These are phyloP conservation scores for Aspergillus sp. DNA, from an alignment of 2,329 filamentous ascomycete species.

Conservation along the genomic window DNA sequence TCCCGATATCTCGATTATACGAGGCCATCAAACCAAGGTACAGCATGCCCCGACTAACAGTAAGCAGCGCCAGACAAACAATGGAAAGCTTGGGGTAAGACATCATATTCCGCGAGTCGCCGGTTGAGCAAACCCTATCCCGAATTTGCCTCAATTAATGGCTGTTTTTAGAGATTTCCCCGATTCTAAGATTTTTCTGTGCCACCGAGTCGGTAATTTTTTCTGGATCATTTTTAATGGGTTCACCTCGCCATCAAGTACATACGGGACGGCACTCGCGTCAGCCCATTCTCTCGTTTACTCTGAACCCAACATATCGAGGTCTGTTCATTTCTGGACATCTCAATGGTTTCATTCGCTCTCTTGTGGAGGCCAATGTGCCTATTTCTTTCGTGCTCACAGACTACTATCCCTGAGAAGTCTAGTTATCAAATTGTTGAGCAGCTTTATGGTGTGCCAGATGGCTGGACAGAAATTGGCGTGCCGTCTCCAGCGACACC, in stretches of 20 bases:
- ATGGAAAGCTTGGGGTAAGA: not conserved
- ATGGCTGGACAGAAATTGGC: slow-evolving; percentile 26
- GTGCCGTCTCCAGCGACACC: slow-evolving; percentile 28
- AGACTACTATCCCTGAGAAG: not conserved
- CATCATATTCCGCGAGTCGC: not conserved
- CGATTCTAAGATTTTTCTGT: not conserved
- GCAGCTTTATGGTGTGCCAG: slow-evolving; percentile 21
- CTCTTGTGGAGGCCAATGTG: slow-evolving; percentile 4
- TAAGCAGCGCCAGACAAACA: not conserved
- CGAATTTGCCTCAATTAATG: not conserved
- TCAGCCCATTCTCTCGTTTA: not conserved
- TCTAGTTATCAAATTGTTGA: slow-evolving; percentile 21
- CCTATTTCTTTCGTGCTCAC: slow-evolving; percentile 8
- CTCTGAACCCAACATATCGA: no score
- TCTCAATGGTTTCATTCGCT: slow-evolving; percentile 6
- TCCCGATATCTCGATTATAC: not conserved
- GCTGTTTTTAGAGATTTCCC: not conserved
- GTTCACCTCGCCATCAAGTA: not conserved
- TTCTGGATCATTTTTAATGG: not conserved
- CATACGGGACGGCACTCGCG: not conserved
- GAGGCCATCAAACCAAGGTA: no score
- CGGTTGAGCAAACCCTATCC: not conserved
- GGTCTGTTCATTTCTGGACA: not conserved
- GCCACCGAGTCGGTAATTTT: not conserved
- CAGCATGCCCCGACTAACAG: not conserved